Percentiles rank a stretch among this genome's conserved stretches.
phyloP scores from a whole-genome alignment of 2,329 filamentous ascomycete genomes.

The Xylariaceae sp. region DNA sequence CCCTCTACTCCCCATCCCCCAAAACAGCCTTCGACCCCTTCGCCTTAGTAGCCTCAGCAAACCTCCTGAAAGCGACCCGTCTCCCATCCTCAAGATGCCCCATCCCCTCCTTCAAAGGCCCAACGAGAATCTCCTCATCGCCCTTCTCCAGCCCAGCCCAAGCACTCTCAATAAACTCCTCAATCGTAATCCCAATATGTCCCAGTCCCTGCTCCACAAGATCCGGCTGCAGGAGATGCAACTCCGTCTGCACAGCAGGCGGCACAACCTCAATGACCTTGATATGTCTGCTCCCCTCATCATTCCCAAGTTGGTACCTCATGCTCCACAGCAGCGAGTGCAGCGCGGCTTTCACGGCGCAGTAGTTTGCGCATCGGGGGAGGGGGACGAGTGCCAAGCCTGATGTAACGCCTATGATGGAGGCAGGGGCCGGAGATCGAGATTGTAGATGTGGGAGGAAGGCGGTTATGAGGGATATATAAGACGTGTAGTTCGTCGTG shows the following conservation, averaged over 20 bases:
- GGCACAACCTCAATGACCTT: constrained; percentile 49
- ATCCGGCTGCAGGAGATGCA: constrained; percentile 34
- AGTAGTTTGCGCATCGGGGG: constrained; percentile 48
- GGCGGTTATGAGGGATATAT: constrained; percentile 42
- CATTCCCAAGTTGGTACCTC: constrained; percentile 38
- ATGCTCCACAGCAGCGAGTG: constrained; percentile 46
- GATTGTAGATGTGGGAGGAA: constrained; percentile 45
- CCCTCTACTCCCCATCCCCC: too few species aligned
- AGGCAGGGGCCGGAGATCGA: constrained; percentile 17
- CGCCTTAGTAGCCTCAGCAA: not conserved
- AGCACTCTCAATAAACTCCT: constrained; percentile 43
- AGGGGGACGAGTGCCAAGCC: constrained; percentile 48
- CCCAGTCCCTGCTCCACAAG: not conserved
- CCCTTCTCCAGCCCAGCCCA: constrained; percentile 42
- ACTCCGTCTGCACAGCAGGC: constrained; percentile 45
- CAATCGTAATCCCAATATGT: constrained; percentile 37
- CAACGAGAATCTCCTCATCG: constrained; percentile 37
- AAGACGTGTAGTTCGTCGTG: constrained; percentile 47
- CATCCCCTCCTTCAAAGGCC: constrained; percentile 17
- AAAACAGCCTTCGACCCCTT: too few species aligned
- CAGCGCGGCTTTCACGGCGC: constrained; percentile 52
- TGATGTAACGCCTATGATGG: constrained; percentile 38
- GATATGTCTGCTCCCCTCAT: constrained; percentile 29
- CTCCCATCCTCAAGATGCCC: constrained; percentile 18
- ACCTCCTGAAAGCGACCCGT: constrained; percentile 13